Base-by-base conservation (phyloP, 805 yeast genomes). In the Danielia oregonensis region DNA sequence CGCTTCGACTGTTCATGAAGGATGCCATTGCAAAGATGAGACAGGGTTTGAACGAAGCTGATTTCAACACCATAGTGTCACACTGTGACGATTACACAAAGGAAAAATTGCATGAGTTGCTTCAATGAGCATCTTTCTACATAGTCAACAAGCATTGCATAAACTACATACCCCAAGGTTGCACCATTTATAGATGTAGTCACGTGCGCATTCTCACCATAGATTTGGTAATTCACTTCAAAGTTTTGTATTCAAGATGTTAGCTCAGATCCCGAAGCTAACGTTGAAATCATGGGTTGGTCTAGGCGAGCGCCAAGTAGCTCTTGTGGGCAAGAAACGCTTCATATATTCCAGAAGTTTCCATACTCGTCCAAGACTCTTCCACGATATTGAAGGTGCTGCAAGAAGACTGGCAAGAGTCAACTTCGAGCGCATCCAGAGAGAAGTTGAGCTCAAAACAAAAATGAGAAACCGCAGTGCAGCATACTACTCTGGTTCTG, bases 401-500 rank as follows among this genome's bases (percentile, higher is more conserved):
- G 6, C 22, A 6, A 6, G 22, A 6, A 19, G 9, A 6, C 22
- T 7, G 13, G 26, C 11, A 6, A 11, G 26, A 14, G 22, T 6
- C 19, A 29, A 29, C 19, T 24, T 30, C 21, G 27, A 30, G 21
- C 30, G 32, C 25, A 17, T 36, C 12, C 49, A 48, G 26, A 37
- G 39, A 24, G 50, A 49, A 30, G 50, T 62, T 41, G 60, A 52
- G 29, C 59, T 54, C 29, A 45, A 50, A 30, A 55, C 57, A 23
- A 53, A 50, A 31, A 52, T 38, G 32, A 68, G 64, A 37, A 74
- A 74, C 47, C 57, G 66, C 26, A 75, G 91, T 0, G 76, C 81
- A 6, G 74, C 80, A 2, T 74, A 78, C 53, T 86, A 86, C 52
- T 65, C 82, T 10, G 65, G 76, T 2, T 80, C 91, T n/a, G 67